Conservation (phyloP, 371 early-diverging fungal genomes). For the Mucor lusitanicus region DNA sequence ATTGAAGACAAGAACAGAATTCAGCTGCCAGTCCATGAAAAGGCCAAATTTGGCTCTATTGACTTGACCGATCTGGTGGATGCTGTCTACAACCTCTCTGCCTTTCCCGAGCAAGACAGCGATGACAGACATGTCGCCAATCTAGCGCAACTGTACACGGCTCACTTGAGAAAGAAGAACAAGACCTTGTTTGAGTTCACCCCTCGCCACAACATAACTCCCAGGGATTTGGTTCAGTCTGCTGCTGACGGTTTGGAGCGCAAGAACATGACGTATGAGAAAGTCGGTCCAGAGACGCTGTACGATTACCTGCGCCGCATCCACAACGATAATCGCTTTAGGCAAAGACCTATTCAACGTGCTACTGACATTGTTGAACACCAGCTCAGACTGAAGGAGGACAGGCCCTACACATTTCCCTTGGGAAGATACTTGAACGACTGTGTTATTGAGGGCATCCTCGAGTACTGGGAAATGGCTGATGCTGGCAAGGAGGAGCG, state of each 20-base stretch:
- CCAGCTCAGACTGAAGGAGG: background rate
- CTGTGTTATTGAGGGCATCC: constrained; percentile 6
- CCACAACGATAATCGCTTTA: constrained; percentile 23
- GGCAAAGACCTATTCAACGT: constrained; percentile 10
- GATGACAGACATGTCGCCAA: background rate
- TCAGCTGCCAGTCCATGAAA: constrained; percentile 5
- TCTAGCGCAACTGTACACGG: background rate
- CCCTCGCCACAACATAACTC: constrained; percentile 1
- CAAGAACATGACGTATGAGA: constrained; percentile 15
- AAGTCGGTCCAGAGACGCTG: background rate
- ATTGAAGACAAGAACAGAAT: constrained; percentile 24
- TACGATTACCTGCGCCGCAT: constrained; percentile 12
- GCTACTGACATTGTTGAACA: background rate
- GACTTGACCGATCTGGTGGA: constrained; percentile 17
- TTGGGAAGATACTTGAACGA: constrained; percentile 22
- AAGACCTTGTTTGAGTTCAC: constrained; percentile 23
- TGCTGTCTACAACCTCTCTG: constrained; percentile 14
- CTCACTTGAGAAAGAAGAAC: constrained; percentile 2
- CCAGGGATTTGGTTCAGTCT: constrained; percentile 1
- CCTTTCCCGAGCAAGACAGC: background rate
- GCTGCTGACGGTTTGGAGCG: constrained; percentile 12
- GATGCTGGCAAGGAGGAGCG: background rate
- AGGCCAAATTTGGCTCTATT: constrained; percentile 15
- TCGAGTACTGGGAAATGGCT: constrained; percentile 20
- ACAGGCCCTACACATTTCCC: constrained; percentile 16